Base-by-base conservation (phyloP, 805 yeast species). In the Starmerella tilneyi region DNA sequence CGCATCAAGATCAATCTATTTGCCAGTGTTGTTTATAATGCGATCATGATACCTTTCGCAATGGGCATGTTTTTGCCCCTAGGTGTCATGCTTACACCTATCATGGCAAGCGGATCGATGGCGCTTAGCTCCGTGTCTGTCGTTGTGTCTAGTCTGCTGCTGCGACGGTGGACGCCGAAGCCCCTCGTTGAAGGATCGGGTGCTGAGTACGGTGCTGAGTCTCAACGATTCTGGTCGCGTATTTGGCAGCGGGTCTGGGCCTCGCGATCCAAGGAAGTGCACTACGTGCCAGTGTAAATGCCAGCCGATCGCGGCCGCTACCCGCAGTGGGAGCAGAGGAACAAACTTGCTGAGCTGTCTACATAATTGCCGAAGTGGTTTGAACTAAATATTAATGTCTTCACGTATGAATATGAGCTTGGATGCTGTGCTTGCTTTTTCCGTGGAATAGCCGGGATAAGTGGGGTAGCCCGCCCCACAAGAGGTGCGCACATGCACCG, bases 41-140 rank as follows among this genome's bases (percentile, higher is more conserved):
- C 83, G 23, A 62, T 83, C 29, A 86, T 89, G 96, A 71, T 92
- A 30, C 99, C 98, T 7, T 73, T 92, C 56, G 96, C 98, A 0
- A 86, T 92, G 96, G 96, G 97, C 1, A 67, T 81, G 9, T 70
- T 92, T 50, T 66, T 80, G 27, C 94, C 94, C 5, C 79, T 80
- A 63, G 83, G 84, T 15, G 63, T 84, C 28, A 59, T 57, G 60
- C 67, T 89, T 53, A 81, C 85, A 35, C 98, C 98, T 3, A 76
- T 85, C 69, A 73, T 83, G 50, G 97, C 97, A 1, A 88, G 94
- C 35, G 81, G 80, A 2, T 81, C 96, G 0, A 94, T 92, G 98
- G 94, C 96, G 0, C 67, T 84, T 55, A 82, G 94, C 52, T 83
- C 94, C 2, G 80, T 86, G 5, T 81, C 94, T 57, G 98, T 92